These are phyloP conservation scores for Ailanthus altissimus DNA, from an alignment of 345 rosid genomes.

Conservation along the genomic window DNA sequence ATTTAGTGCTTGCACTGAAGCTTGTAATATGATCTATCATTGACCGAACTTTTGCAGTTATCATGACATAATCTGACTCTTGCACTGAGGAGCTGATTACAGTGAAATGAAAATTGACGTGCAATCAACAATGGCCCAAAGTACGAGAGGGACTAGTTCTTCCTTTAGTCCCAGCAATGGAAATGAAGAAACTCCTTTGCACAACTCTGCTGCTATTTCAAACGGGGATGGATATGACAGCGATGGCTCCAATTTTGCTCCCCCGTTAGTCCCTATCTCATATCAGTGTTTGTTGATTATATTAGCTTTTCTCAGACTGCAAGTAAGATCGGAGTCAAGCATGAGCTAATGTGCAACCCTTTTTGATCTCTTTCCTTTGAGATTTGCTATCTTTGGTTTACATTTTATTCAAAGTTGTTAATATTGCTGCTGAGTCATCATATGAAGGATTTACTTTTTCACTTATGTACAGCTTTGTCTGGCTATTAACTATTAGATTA, in stretches of 20 bases:
- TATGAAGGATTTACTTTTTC: slow-evolving; percentile 1
- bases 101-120: slow-evolving; percentile 40
- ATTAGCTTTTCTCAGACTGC: background rate
- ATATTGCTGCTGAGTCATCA: background rate
- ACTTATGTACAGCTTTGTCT: background rate
- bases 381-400: background rate
- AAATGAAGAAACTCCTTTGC: slow-evolving; percentile 42
- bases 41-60: background rate
- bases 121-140: slow-evolving; percentile 46
- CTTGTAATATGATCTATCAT: background rate
- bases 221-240: slow-evolving; percentile 78
- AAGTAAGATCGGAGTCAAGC: no score
- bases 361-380: background rate
- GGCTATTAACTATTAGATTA: background rate
- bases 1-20: background rate
- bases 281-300: background rate
- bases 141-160: slow-evolving; percentile 52
- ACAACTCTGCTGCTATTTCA: slow-evolving; percentile 39
- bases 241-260: slow-evolving; percentile 65
- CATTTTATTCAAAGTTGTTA: background rate
- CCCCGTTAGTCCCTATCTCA: slow-evolving; percentile 41
- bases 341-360: background rate
- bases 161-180: slow-evolving; percentile 53
- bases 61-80: slow-evolving; percentile 22
- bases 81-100: slow-evolving; percentile 1